Percentiles rank a stretch among this genome's conserved stretches.
These are phyloP conservation scores for Dalbergia cultrata DNA, from an alignment of 306 rosid genomes.

Conservation along the genomic window DNA sequence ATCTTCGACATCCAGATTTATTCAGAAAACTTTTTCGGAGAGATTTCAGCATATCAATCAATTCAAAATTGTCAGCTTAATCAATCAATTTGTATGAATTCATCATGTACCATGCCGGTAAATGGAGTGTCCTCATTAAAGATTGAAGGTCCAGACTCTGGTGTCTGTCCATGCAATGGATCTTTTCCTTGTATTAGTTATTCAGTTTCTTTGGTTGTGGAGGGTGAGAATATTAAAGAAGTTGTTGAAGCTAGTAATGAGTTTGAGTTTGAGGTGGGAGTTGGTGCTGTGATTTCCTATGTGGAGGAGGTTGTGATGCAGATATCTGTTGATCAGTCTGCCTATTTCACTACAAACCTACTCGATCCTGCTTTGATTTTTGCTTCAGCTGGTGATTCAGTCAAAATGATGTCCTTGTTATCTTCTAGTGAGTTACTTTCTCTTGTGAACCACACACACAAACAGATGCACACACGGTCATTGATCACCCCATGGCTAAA, in stretches of 20 bases:
- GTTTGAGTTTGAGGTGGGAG: slow-evolving; percentile 93
- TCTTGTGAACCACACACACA: slow-evolving; percentile 36
- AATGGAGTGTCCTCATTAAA: slow-evolving; percentile 47
- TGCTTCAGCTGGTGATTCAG: slow-evolving; percentile 74
- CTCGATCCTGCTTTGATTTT: slow-evolving; percentile 71
- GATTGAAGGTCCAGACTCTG: slow-evolving; percentile 83
- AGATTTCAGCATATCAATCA: slow-evolving; percentile 57
- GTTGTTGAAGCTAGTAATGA: slow-evolving; percentile 75
- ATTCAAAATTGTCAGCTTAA: slow-evolving; percentile 52
- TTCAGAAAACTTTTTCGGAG: slow-evolving; percentile 52
- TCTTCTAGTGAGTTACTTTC: slow-evolving; percentile 77
- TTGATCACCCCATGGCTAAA: slow-evolving; percentile 28
- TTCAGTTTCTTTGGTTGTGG: slow-evolving; percentile 66
- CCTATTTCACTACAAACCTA: slow-evolving; percentile 60
- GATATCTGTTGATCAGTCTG: slow-evolving; percentile 86
- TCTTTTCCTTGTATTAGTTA: slow-evolving; percentile 71
- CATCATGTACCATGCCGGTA: slow-evolving; percentile 39
- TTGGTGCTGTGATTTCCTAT: slow-evolving; percentile 66
- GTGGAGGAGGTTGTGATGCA: slow-evolving; percentile 77
- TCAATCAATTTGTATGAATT: slow-evolving; percentile 46
- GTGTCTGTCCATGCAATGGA: slow-evolving; percentile 78
- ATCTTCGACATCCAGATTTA: slow-evolving; percentile 57
- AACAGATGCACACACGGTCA: background rate
- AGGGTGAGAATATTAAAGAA: slow-evolving; percentile 58
- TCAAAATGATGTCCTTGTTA: slow-evolving; percentile 60